A percentile compares a stretch with the other conserved stretches of the same genome.
These are phyloP conservation scores for Lactarius quietus DNA, from an alignment of 768 basidiomycete genomes.

Conservation along the genomic window DNA sequence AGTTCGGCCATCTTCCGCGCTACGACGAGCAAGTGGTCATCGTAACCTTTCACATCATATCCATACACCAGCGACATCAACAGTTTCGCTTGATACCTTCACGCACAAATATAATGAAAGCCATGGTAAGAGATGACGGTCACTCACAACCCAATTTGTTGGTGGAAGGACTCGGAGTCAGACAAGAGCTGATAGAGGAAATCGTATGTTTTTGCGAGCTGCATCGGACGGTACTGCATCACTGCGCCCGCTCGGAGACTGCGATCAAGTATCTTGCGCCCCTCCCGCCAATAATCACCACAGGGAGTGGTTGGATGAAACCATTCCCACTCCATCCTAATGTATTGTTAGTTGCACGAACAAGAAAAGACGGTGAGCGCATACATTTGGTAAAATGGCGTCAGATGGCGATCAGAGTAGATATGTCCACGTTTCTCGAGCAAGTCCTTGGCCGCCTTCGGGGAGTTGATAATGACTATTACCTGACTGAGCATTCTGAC, in stretches of 20 bases:
- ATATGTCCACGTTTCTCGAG: slow-evolving; percentile 45
- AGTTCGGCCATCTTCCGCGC: slow-evolving; percentile 14
- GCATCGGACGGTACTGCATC: slow-evolving; percentile 15
- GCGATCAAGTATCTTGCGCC: too few relatives aligned
- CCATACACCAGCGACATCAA: slow-evolving; percentile 14
- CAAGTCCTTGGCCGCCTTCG: slow-evolving; percentile 41
- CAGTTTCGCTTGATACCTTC: slow-evolving; percentile 12
- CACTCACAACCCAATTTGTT: slow-evolving; percentile 6
- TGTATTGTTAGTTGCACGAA: background rate
- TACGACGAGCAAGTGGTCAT: slow-evolving; percentile 5
- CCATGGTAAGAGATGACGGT: background rate
- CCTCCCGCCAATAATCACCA: slow-evolving; percentile 9
- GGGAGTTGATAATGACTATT: slow-evolving; percentile 47
- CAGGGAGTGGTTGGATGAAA: slow-evolving; percentile 14
- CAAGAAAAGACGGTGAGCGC: background rate
- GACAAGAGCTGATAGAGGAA: slow-evolving; percentile 9
- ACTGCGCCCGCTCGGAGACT: slow-evolving; percentile 7
- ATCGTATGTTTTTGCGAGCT: slow-evolving; percentile 9
- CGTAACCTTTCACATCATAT: slow-evolving; percentile 12
- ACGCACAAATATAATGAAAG: background rate
- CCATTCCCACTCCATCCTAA: slow-evolving; percentile 17
- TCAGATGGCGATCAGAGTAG: slow-evolving; percentile 41
- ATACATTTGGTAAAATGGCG: slow-evolving; percentile 16
- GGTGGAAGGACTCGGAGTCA: slow-evolving; percentile 1
- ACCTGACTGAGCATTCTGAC: slow-evolving; percentile 43